These are phyloP conservation scores for Sequoia sempervirens DNA, from an alignment of 75 land plant species.

Conservation along the genomic window DNA sequence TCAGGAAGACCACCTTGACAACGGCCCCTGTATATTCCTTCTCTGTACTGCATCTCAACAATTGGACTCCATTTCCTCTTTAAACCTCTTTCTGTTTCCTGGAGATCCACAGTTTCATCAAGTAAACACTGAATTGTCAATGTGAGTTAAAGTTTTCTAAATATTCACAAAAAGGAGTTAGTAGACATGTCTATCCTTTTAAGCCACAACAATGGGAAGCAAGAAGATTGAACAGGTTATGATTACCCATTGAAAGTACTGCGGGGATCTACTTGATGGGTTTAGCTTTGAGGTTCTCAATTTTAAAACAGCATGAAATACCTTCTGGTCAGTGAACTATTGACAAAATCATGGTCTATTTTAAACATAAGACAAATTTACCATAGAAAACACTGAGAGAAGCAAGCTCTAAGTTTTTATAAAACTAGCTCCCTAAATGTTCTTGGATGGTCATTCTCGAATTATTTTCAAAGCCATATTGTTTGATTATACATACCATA, in stretches of 20 bases:
- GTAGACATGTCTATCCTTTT: background rate
- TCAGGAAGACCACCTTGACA: constrained; percentile 87
- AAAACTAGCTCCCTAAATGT: background rate
- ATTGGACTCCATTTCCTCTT: constrained; percentile 51
- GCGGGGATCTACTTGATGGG: background rate
- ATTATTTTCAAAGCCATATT: background rate
- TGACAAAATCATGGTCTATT: background rate
- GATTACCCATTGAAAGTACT: background rate
- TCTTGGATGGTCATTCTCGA: background rate
- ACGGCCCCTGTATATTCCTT: constrained; percentile 61
- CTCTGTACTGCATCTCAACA: constrained; percentile 56
- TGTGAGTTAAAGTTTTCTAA: constrained; percentile 37
- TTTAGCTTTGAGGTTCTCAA: background rate
- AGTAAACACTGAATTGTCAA: background rate
- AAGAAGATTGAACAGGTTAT: background rate
- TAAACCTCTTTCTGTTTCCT: constrained; percentile 78
- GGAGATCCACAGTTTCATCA: background rate
- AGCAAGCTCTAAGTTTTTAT: background rate
- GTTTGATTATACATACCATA: background rate
- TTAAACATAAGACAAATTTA: background rate
- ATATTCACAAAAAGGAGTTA: constrained; percentile 2
- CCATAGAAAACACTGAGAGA: background rate
- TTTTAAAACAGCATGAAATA: background rate
- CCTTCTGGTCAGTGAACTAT: background rate
- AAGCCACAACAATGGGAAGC: background rate